Percentiles rank a stretch among this genome's conserved stretches.
phyloP scores from a whole-genome alignment of 176 grass and related monocot genomes.

The Panicum miliaceum region DNA sequence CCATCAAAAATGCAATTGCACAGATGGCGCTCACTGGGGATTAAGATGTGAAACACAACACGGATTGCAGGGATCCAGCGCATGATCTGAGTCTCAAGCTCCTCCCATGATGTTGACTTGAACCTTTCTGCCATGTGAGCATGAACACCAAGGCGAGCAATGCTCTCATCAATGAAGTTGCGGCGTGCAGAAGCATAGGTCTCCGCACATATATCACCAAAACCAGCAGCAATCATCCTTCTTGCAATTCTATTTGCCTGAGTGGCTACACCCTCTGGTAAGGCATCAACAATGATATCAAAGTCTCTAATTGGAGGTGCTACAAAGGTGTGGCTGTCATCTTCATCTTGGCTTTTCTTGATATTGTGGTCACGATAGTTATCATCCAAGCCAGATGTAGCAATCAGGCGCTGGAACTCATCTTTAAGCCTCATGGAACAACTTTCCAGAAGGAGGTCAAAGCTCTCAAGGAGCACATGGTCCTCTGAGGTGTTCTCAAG shows the following conservation, averaged over 20 bases:
- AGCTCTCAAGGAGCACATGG: constrained; percentile 48
- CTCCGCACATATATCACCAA: constrained; percentile 45
- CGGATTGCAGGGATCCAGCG: constrained; percentile 51
- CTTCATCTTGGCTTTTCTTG: constrained; percentile 25
- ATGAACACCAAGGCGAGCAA: constrained; percentile 46
- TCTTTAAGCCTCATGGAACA: constrained; percentile 52
- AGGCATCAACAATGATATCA: constrained; percentile 50
- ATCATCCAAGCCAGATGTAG: constrained; percentile 21
- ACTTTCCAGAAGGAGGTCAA: constrained; percentile 47
- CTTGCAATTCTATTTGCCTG: constrained; percentile 55
- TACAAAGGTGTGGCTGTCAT: constrained; percentile 35
- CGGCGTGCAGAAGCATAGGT: constrained; percentile 44
- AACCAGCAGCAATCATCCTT: constrained; percentile 58
- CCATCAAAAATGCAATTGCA: constrained; percentile 50
- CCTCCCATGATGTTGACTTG: constrained; percentile 38
- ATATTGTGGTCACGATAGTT: constrained; percentile 12
- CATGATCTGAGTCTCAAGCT: constrained; percentile 51
- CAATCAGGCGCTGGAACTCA: constrained; percentile 49
- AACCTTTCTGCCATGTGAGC: constrained; percentile 34
- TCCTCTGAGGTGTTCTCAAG: constrained; percentile 29
- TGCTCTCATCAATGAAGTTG: constrained; percentile 50
- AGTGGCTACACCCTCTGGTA: constrained; percentile 41
- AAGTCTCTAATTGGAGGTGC: constrained; percentile 43
- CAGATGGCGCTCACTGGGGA: constrained; percentile 54
- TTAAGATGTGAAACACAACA: constrained; percentile 49